These are phyloP conservation scores for Elongisporangium undulatum DNA, from an alignment of 352 stramenopile genomes.

Conservation along the genomic window DNA sequence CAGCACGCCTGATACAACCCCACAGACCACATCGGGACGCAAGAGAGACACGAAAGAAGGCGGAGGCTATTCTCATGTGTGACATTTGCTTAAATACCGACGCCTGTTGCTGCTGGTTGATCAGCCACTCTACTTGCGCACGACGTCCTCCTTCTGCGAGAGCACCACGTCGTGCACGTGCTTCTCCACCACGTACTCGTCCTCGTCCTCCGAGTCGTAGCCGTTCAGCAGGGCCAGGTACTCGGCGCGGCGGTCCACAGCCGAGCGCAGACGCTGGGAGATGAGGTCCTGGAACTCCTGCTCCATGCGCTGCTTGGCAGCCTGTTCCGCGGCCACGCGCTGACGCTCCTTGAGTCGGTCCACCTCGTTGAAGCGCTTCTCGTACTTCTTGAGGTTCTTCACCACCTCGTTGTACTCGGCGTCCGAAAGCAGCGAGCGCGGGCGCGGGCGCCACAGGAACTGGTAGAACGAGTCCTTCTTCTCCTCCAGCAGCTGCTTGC, in stretches of 20 bases:
- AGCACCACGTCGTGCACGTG: slow-evolving; percentile 73
- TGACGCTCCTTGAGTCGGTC: slow-evolving; percentile 83
- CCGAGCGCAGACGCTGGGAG: slow-evolving; percentile 25
- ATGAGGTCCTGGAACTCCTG: slow-evolving; percentile 74
- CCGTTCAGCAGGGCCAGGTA: slow-evolving; percentile 69
- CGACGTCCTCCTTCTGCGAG: slow-evolving; percentile 62
- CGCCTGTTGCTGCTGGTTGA: neutral
- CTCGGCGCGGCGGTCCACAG: slow-evolving; percentile 30
- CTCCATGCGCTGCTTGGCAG: slow-evolving; percentile 64
- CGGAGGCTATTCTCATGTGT: slow-evolving; percentile 4
- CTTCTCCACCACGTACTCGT: slow-evolving; percentile 80
- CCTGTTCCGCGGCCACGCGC: slow-evolving; percentile 52
- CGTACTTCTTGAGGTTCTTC: slow-evolving; percentile 98
- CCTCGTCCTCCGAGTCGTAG: slow-evolving; percentile 83
- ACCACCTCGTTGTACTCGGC: slow-evolving; percentile 93
- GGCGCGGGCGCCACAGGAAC: slow-evolving; percentile 89
- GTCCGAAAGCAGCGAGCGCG: slow-evolving; percentile 92
- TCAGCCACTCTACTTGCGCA: slow-evolving; percentile 39
- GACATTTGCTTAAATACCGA: neutral
- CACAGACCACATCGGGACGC: neutral
- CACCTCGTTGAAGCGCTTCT: slow-evolving; percentile 87
- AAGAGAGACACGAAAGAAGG: neutral
- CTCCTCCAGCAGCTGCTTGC: slow-evolving; percentile 91
- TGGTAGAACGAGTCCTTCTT: slow-evolving; percentile 98
- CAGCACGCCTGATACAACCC: too few relatives aligned